Conservation (phyloP, 164 flowering plant species). For the Stephania cephalantha region DNA sequence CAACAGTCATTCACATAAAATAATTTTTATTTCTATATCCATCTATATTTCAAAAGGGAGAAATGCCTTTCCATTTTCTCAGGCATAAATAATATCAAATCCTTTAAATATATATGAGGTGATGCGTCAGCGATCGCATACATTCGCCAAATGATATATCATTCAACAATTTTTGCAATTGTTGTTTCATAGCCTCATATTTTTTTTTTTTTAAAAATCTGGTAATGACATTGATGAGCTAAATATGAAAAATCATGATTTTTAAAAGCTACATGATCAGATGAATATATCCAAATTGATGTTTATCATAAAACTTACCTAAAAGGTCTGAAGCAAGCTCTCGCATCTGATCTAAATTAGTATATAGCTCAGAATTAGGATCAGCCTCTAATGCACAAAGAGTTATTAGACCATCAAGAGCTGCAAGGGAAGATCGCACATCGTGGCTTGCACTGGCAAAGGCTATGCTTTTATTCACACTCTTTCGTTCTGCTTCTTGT, state of each 20-base stretch:
- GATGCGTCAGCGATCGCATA: neutral
- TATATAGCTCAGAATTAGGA: conserved; percentile 33
- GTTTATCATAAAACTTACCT: conserved; percentile 26
- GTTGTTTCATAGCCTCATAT: neutral
- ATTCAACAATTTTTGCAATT: neutral
- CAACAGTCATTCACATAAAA: neutral
- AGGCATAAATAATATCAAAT: no score
- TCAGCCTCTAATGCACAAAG: conserved; percentile 21
- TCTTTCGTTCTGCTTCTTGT: conserved; percentile 77
- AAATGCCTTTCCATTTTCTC: no score
- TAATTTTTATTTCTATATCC: no score
- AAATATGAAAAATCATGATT: neutral
- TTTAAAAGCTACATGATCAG: neutral
- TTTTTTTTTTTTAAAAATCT: neutral
- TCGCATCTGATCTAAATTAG: conserved; percentile 42
- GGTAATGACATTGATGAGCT: neutral
- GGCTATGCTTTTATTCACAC: conserved; percentile 65
- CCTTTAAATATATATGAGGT: neutral
- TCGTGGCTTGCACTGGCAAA: conserved; percentile 82
- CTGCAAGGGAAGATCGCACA: conserved; percentile 60
- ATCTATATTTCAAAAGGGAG: neutral
- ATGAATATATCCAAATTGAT: neutral
- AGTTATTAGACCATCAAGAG: conserved; percentile 47
- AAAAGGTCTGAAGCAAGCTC: conserved; percentile 42
- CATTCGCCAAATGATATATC: neutral